Conservation (phyloP, 2,329 filamentous ascomycete species). For the Acephala macrosclerotiorum region DNA sequence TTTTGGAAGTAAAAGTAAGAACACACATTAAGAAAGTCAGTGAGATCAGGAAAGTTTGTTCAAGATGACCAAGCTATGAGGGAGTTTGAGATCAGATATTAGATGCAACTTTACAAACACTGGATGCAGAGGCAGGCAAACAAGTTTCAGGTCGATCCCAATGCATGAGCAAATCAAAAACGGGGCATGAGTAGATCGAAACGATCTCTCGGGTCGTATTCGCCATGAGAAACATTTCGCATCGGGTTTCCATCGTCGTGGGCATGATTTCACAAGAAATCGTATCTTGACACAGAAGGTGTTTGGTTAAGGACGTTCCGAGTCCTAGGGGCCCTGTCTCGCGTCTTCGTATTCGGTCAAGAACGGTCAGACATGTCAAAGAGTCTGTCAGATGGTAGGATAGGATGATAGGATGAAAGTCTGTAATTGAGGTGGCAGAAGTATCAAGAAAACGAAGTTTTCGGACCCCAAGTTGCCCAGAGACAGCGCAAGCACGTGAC, state of each 20-base stretch:
- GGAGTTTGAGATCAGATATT: too few species aligned
- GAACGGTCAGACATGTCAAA: too few species aligned
- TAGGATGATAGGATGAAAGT: too few species aligned
- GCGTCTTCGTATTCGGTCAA: too few species aligned
- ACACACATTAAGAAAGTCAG: not conserved
- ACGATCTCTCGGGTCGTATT: conserved; percentile 4
- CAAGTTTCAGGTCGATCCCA: not conserved
- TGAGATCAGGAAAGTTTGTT: not conserved
- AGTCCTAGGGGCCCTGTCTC: too few species aligned
- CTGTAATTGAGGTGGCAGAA: too few species aligned
- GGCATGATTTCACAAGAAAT: not conserved
- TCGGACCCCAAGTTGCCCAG: too few species aligned
- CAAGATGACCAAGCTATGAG: not conserved
- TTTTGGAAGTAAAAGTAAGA: not conserved
- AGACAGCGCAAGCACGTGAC: too few species aligned
- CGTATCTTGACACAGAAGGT: not conserved
- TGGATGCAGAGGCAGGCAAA: too few species aligned
- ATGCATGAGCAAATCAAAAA: not conserved
- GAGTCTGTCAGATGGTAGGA: too few species aligned
- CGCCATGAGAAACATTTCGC: conserved; percentile 4
- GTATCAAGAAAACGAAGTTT: too few species aligned
- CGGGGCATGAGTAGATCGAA: not conserved
- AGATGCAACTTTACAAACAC: too few species aligned
- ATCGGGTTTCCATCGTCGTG: not conserved
- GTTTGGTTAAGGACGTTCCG: not conserved